Percentiles rank a stretch among this genome's conserved stretches.
Evolutionary conservation across 2,329 filamentous ascomycete species (phyloP).

Genomic region (Teratosphaeria epicoccoides): DNA sequence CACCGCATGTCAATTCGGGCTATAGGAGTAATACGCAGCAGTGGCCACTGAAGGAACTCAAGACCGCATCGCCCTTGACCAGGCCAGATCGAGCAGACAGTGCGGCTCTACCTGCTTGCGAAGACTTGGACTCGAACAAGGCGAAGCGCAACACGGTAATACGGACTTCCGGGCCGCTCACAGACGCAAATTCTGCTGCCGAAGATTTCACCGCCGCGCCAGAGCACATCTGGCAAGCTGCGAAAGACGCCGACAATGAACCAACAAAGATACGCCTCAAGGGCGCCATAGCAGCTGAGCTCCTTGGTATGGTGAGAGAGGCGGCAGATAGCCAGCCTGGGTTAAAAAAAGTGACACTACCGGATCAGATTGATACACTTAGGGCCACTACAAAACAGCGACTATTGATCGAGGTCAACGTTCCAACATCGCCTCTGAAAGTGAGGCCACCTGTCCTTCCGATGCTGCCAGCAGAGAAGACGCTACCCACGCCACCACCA

Average conservation of each 20-base stretch:
- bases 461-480: background rate
- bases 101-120: background rate
- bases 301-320: conserved; percentile 15
- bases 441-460: background rate
- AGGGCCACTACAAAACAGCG: background rate
- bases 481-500: background rate
- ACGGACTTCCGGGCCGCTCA: background rate
- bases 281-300: conserved; percentile 18
- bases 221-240: background rate
- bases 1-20: background rate
- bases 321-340: conserved; percentile 2
- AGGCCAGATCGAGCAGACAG: background rate
- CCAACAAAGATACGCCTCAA: conserved; percentile 13
- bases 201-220: background rate
- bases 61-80: background rate
- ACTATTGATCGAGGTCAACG: background rate
- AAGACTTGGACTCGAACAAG: background rate
- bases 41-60: background rate
- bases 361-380: background rate
- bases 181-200: background rate
- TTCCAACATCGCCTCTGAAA: background rate
- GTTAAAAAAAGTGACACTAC: conserved; percentile 1
- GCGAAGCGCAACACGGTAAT: conserved; percentile 1
- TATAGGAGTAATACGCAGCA: background rate
- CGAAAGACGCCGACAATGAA: conserved; percentile 3